A percentile compares a stretch with the other conserved stretches of the same genome.
Evolutionary conservation across 805 yeast genomes (phyloP).

Genomic region (Ogataea allantospora): DNA sequence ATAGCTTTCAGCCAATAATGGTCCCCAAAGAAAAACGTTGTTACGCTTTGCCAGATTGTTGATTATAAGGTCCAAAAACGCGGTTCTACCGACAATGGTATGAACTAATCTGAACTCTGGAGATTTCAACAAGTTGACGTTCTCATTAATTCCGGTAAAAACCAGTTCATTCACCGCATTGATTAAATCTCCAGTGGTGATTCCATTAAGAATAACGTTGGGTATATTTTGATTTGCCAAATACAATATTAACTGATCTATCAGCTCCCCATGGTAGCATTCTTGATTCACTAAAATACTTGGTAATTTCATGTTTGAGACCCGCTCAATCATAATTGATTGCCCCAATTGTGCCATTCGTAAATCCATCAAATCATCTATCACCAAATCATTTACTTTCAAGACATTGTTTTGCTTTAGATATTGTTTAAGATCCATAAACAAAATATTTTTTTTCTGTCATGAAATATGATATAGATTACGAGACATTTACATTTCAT

Average conservation of each 20-base stretch:
- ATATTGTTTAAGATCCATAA: conserved; percentile 16
- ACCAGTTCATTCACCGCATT: conserved; percentile 31
- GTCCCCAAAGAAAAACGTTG: conserved; percentile 26
- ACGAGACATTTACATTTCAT: conserved; percentile 39
- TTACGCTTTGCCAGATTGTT: conserved; percentile 32
- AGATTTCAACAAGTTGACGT: conserved; percentile 40
- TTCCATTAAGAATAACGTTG: conserved; percentile 46
- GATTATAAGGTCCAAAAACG: conserved; percentile 41
- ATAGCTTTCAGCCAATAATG: conserved; percentile 6
- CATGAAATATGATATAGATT: conserved; percentile 36
- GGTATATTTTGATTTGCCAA: conserved; percentile 30
- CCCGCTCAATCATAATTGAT: neutral
- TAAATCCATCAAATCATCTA: neutral
- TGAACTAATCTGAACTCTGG: conserved; percentile 45
- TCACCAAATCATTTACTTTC: neutral
- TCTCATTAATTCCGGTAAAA: conserved; percentile 37
- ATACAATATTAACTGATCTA: conserved; percentile 41
- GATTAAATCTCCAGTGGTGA: conserved; percentile 33
- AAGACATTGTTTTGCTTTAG: conserved; percentile 2
- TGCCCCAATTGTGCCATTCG: neutral
- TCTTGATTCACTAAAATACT: neutral
- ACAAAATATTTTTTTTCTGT: conserved; percentile 3
- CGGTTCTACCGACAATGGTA: conserved; percentile 36
- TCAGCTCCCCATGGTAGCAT: conserved; percentile 32
- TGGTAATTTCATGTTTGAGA: neutral